phyloP scores from a whole-genome alignment of 2,329 filamentous ascomycete species.

The Neofusicoccum kwambonambiense region DNA sequence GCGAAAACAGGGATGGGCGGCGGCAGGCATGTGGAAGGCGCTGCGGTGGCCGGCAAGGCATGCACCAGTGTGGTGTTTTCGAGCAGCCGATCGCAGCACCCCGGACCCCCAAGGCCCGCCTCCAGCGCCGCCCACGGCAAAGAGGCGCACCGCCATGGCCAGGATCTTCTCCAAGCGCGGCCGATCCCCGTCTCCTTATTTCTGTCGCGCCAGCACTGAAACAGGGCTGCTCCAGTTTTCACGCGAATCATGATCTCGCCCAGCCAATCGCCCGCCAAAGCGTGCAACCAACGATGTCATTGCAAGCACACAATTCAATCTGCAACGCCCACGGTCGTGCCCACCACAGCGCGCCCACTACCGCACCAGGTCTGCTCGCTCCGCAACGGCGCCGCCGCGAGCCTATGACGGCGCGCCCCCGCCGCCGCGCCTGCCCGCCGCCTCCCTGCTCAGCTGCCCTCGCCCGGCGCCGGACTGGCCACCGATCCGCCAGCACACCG shows the following conservation, averaged over 20 bases:
- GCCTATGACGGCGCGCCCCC: neutral
- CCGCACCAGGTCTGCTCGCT: neutral
- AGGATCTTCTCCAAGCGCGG: conserved; percentile 1
- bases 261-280: neutral
- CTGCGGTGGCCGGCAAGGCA: neutral
- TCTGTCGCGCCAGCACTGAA: conserved; percentile 13
- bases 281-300: conserved; percentile 4
- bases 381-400: neutral
- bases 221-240: conserved; percentile 10
- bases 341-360: neutral
- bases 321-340: conserved; percentile 7
- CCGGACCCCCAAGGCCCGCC: conserved; percentile 10
- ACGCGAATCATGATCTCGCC: conserved; percentile 14
- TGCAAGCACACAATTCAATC: conserved; percentile 7
- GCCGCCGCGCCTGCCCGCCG: neutral
- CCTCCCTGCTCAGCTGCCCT: neutral
- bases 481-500: neutral
- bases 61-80: conserved; percentile 13
- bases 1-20: conserved; percentile 6
- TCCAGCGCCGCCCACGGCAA: conserved; percentile 6
- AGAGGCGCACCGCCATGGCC: conserved; percentile 6
- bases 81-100: conserved; percentile 11
- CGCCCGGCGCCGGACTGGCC: neutral
- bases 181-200: conserved; percentile 15
- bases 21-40: conserved; percentile 5